Evolutionary conservation across 176 grass and related monocot genomes (phyloP).

Genomic region (Aegilops bicornis): DNA sequence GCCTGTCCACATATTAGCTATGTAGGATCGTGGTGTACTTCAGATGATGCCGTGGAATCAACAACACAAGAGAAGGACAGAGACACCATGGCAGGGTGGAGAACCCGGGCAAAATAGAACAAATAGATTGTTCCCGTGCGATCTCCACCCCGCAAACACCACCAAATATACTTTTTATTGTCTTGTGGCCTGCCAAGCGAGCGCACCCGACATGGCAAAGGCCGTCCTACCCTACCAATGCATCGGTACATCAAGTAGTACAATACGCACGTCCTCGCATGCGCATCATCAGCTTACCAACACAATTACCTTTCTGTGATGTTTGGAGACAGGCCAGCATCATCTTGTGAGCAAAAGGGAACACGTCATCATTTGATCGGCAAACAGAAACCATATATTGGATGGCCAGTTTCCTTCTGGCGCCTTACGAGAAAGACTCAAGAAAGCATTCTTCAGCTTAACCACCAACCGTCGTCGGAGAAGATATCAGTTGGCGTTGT

Average conservation of each 20-base stretch:
- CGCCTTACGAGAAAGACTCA: no score
- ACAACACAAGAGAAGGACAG: background rate
- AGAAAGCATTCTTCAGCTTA: no score
- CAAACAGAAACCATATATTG: background rate
- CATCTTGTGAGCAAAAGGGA: background rate
- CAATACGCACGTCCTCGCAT: background rate
- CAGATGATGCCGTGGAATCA: background rate
- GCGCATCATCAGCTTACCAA: slow-evolving; percentile 21
- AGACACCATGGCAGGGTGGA: background rate
- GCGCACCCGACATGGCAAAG: slow-evolving; percentile 37
- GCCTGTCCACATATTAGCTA: background rate
- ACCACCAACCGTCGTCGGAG: no score
- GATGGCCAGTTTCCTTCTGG: background rate
- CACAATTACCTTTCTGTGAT: slow-evolving; percentile 14
- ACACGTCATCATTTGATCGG: background rate
- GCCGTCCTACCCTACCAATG: background rate
- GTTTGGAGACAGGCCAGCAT: background rate
- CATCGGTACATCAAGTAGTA: background rate
- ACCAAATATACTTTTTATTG: slow-evolving; percentile 4
- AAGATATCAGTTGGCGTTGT: no score
- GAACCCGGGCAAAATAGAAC: slow-evolving; percentile 14
- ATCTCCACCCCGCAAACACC: slow-evolving; percentile 11
- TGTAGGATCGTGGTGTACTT: background rate
- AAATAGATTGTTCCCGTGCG: slow-evolving; percentile 25
- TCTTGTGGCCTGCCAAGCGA: slow-evolving; percentile 26